These are phyloP conservation scores for Pilasporangium apinafurcum DNA, from an alignment of 352 stramenopile species.

Conservation along the genomic window DNA sequence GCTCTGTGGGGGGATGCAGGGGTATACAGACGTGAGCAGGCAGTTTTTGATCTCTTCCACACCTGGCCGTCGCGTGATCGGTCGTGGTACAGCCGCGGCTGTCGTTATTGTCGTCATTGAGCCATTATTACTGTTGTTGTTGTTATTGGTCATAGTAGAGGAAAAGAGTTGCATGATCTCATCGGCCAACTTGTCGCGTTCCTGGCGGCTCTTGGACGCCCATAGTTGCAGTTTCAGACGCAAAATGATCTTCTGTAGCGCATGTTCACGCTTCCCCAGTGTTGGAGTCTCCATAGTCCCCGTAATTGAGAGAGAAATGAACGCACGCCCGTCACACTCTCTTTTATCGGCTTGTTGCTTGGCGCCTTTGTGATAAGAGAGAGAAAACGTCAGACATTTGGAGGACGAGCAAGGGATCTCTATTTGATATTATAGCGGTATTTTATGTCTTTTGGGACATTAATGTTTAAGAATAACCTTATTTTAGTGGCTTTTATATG, in stretches of 20 bases:
- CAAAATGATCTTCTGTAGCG: slow-evolving; percentile 36
- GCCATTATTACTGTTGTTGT: too few species aligned
- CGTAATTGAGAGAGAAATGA: too few species aligned
- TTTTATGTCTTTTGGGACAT: too few species aligned
- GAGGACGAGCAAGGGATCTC: too few species aligned
- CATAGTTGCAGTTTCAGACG: slow-evolving; percentile 47
- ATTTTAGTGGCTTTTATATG: too few species aligned
- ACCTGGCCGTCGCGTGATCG: slow-evolving; percentile 66
- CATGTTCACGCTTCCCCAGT: slow-evolving; percentile 9
- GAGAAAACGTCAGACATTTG: too few species aligned
- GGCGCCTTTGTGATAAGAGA: slow-evolving; percentile 1
- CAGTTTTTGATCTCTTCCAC: slow-evolving; percentile 68
- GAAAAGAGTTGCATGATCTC: slow-evolving; percentile 60
- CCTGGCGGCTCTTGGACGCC: slow-evolving; percentile 48
- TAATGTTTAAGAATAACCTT: too few species aligned
- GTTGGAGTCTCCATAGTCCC: too few species aligned
- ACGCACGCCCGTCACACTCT: not conserved
- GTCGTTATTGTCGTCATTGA: slow-evolving; percentile 16
- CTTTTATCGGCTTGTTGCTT: slow-evolving; percentile 2
- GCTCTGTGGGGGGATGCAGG: slow-evolving; percentile 44
- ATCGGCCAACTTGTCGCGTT: slow-evolving; percentile 42
- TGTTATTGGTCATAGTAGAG: too few species aligned
- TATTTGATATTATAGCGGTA: too few species aligned
- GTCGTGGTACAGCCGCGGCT: slow-evolving; percentile 15
- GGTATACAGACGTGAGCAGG: slow-evolving; percentile 35